Conservation (phyloP, 495 filamentous ascomycete species). For the Penicillium daleae region DNA sequence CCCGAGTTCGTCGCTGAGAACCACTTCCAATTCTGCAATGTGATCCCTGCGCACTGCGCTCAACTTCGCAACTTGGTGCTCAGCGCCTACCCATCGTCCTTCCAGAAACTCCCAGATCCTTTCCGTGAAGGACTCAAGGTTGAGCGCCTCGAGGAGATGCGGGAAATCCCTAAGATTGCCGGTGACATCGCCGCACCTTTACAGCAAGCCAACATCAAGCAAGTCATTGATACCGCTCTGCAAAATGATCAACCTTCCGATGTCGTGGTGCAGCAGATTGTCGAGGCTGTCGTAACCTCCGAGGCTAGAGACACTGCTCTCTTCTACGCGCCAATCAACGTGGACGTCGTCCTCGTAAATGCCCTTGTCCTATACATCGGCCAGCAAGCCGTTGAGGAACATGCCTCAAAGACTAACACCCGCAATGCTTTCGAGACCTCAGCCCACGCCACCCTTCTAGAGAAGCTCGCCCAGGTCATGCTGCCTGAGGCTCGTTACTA, state of each 20-base stretch:
- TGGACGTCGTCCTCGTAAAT: slow-evolving; percentile 75
- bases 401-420: slow-evolving; percentile 59
- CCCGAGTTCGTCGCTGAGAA: slow-evolving; percentile 90
- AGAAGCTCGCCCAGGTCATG: slow-evolving; percentile 72
- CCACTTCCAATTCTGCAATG: slow-evolving; percentile 81
- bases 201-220: slow-evolving; percentile 64
- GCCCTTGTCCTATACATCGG: slow-evolving; percentile 84
- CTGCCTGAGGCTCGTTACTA: slow-evolving; percentile 82
- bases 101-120: slow-evolving; percentile 79
- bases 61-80: slow-evolving; percentile 91
- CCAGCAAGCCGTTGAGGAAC: slow-evolving; percentile 62
- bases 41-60: slow-evolving; percentile 80
- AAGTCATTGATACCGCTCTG: slow-evolving; percentile 67
- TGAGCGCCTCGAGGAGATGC: slow-evolving; percentile 78
- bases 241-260: slow-evolving; percentile 61
- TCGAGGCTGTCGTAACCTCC: slow-evolving; percentile 63
- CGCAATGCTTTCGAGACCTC: slow-evolving; percentile 70
- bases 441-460: slow-evolving; percentile 74
- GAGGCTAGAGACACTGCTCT: slow-evolving; percentile 59
- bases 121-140: slow-evolving; percentile 79
- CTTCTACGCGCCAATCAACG: slow-evolving; percentile 62
- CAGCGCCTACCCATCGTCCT: slow-evolving; percentile 76
- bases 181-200: slow-evolving; percentile 65
- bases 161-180: slow-evolving; percentile 62
- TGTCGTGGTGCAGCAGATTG: slow-evolving; percentile 70